Evolutionary conservation across 2,329 filamentous ascomycete genomes (phyloP).

Genomic region (Escovopsis sp.): DNA sequence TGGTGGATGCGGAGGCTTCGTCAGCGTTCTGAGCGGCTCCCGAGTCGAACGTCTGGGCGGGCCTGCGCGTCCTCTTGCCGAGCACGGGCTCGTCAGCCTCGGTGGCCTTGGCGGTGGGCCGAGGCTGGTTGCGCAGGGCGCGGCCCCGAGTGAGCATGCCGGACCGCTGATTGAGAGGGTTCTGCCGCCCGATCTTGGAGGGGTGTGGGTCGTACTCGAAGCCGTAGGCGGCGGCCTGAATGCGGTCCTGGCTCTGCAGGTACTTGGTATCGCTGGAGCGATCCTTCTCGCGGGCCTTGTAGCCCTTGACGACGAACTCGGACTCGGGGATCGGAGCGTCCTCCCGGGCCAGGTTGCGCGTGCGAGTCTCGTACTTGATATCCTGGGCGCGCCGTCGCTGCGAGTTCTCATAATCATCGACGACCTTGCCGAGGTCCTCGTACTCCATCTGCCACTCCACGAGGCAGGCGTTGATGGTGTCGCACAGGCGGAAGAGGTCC

Average conservation of each 20-base stretch:
- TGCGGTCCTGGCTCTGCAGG: slow-evolving; percentile 37
- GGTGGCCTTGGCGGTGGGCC: slow-evolving; percentile 42
- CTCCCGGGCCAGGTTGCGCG: slow-evolving; percentile 24
- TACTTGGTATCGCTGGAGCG: slow-evolving; percentile 28
- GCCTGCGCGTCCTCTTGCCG: slow-evolving; percentile 38
- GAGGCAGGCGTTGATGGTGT: slow-evolving; percentile 29
- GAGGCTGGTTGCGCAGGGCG: slow-evolving; percentile 40
- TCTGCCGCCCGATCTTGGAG: slow-evolving; percentile 42
- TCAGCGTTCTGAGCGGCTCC: slow-evolving; percentile 31
- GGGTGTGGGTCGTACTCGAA: slow-evolving; percentile 46
- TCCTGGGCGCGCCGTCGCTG: slow-evolving; percentile 34
- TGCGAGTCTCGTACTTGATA: slow-evolving; percentile 29
- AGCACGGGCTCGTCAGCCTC: slow-evolving; percentile 32
- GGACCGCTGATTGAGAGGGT: slow-evolving; percentile 35
- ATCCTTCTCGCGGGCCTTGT: slow-evolving; percentile 30
- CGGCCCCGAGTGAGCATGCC: slow-evolving; percentile 36
- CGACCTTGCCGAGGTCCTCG: slow-evolving; percentile 30
- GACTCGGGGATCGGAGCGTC: slow-evolving; percentile 31
- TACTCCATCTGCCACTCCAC: slow-evolving; percentile 40
- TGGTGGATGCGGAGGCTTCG: slow-evolving; percentile 34
- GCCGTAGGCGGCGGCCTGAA: slow-evolving; percentile 43
- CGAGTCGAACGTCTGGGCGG: slow-evolving; percentile 34
- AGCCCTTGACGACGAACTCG: slow-evolving; percentile 39
- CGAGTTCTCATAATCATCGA: slow-evolving; percentile 43
- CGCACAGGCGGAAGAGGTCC: slow-evolving; percentile 29